Conservation (phyloP, 83 land plant species). For the Picea abies region DNA sequence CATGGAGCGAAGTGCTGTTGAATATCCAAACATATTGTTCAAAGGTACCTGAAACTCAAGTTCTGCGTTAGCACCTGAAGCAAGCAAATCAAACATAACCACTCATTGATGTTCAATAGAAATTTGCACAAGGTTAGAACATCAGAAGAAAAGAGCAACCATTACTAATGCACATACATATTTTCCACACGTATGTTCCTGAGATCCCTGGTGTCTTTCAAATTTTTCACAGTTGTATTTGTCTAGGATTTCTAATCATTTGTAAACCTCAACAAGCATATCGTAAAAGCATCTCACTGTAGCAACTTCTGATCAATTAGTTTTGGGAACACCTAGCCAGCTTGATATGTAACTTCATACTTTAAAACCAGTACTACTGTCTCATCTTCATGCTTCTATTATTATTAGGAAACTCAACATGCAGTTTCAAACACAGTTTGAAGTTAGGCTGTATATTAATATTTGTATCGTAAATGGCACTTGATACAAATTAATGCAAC, state of each 20-base stretch:
- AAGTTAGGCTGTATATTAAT: neutral
- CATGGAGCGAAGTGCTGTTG: slow-evolving; percentile 97
- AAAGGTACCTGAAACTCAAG: slow-evolving; percentile 81
- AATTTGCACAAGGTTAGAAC: neutral
- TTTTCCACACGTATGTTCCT: neutral
- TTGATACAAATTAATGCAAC: no score
- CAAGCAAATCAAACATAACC: neutral
- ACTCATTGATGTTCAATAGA: neutral
- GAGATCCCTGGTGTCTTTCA: neutral
- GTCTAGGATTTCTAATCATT: neutral
- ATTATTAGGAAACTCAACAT: neutral
- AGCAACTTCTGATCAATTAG: neutral
- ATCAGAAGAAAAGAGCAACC: neutral
- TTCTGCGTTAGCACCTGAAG: neutral
- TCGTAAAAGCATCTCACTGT: neutral
- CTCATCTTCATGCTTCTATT: neutral
- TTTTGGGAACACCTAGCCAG: neutral
- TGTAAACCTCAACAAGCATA: neutral
- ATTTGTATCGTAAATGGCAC: no score
- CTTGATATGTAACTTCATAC: neutral
- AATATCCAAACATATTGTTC: slow-evolving; percentile 99
- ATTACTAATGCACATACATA: neutral
- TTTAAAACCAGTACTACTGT: neutral
- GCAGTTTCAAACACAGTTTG: neutral
- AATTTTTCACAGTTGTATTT: neutral